Conservation (phyloP, 2,329 filamentous ascomycete genomes). For the Hymenoscyphus infarciens region DNA sequence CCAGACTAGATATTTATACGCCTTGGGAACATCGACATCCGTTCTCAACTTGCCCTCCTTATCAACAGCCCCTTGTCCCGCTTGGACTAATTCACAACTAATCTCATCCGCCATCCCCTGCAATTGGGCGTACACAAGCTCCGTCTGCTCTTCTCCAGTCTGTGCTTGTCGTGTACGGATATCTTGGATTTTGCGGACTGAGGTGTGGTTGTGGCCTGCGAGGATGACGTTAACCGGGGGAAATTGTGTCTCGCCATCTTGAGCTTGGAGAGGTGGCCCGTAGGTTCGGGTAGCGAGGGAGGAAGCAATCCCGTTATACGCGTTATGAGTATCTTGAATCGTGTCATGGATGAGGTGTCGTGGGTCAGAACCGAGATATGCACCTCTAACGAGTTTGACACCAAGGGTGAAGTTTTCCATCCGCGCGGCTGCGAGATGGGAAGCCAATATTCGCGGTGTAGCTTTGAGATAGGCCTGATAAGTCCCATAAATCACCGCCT, state of each 20-base stretch:
- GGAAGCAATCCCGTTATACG: conserved; percentile 69
- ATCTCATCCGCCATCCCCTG: conserved; percentile 97
- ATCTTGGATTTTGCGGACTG: conserved; percentile 56
- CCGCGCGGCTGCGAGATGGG: conserved; percentile 57
- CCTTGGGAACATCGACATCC: conserved; percentile 48
- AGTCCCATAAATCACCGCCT: conserved; percentile 73
- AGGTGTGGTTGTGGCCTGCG: conserved; percentile 77
- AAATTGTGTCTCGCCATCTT: conserved; percentile 44
- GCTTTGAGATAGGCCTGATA: conserved; percentile 75
- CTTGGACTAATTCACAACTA: conserved; percentile 55
- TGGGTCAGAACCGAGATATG: conserved; percentile 68
- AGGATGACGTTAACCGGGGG: conserved; percentile 64
- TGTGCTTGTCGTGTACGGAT: conserved; percentile 45
- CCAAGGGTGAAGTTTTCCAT: conserved; percentile 63
- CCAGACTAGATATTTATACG: conserved; percentile 68
- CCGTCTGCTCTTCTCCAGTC: conserved; percentile 38
- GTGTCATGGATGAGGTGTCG: conserved; percentile 68
- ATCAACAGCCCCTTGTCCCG: neutral
- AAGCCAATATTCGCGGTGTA: conserved; percentile 52
- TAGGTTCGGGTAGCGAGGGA: conserved; percentile 64
- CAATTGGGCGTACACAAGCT: conserved; percentile 70
- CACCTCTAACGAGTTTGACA: conserved; percentile 72
- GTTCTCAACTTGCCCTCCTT: conserved; percentile 27
- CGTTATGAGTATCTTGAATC: conserved; percentile 65
- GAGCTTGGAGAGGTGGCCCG: conserved; percentile 47